Evolutionary conservation across 2,329 filamentous ascomycete species (phyloP), one percentile per base, ranked within the genome.

Genomic region (Aspergillus sp.): DNA sequence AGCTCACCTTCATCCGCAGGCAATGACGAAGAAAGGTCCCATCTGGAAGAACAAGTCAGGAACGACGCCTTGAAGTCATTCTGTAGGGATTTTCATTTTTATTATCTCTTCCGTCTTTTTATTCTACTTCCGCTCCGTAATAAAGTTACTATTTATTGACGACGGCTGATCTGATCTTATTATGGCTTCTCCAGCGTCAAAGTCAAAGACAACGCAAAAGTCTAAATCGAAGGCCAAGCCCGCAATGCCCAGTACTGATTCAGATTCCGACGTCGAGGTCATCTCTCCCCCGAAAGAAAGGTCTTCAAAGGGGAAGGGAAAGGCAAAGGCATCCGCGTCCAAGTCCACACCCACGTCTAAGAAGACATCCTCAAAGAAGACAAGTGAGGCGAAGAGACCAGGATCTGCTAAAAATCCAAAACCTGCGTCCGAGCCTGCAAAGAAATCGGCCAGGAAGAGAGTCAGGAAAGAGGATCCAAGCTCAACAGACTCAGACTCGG

Each of bases 51-150:
- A n/a, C 79, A 81, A 50, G 82, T 82, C 14, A 69, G 75, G n/a
- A 66, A 68, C 16, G 87, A 87, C 65, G 76, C 87, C 63, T 73
- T 79, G 26, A 66, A 77, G 12, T 67, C 73, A 42, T 88, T 85
- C 81, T 84, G 81, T 80, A 42, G 6, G 36, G 36, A n/a, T 42
- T 42, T n/a, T n/a, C 11, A 36, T 36, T 16, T 36, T 36, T 36
- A 12, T 36, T 5, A 16, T 36, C 32, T 29, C 26, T 29, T 29
- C 26, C 26, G 26, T 29, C 26, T 29, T 36, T 36, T 11, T 4
- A 36, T 18, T 18, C 36, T 42, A 42, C 36, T 42, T n/a, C 18
- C 16, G 14, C 14, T 42, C 2, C 16, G 3, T n/a, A 6, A 42
- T 42, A 6, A n/a, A 42, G 14, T 42, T n/a, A 1, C 36, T n/a